A percentile compares a stretch with the other conserved stretches of the same genome.
phyloP scores from a whole-genome alignment of 2,329 filamentous ascomycete genomes.

The Fusarium dimerum region DNA sequence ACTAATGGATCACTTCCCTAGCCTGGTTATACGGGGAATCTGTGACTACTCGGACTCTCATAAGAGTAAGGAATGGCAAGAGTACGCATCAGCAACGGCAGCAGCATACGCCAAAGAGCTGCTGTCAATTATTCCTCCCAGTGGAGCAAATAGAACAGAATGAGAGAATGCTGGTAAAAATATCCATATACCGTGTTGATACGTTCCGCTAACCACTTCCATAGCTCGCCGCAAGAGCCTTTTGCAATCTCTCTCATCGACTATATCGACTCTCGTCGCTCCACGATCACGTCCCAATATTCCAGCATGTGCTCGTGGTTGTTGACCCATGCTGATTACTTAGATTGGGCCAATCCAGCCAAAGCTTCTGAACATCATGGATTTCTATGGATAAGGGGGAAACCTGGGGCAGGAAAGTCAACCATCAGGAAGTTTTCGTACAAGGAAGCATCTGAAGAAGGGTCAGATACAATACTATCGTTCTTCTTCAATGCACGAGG shows the following conservation, averaged over 20 bases:
- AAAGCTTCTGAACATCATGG: conserved; percentile 22
- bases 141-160: too few relatives aligned
- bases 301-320: conserved; percentile 17
- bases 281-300: conserved; percentile 5
- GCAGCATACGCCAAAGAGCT: conserved; percentile 27
- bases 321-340: background rate
- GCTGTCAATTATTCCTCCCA: conserved; percentile 1
- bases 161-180: too few relatives aligned
- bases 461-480: conserved; percentile 32
- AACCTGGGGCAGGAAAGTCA: conserved; percentile 47
- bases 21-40: conserved; percentile 36
- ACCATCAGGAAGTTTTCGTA: conserved; percentile 44
- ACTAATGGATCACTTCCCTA: conserved; percentile 21
- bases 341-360: conserved; percentile 4
- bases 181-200: too few relatives aligned
- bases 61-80: conserved; percentile 38
- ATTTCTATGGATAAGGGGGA: conserved; percentile 49
- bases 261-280: conserved; percentile 9
- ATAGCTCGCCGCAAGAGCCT: background rate
- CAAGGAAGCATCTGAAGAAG: background rate
- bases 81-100: conserved; percentile 34
- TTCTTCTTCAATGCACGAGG: conserved; percentile 56
- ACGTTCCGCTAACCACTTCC: too few relatives aligned
- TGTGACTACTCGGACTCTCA: conserved; percentile 41
- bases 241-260: conserved; percentile 8